Percentiles rank a stretch among this genome's conserved stretches.
Evolutionary conservation across 2,329 filamentous ascomycete genomes (phyloP).

Genomic region (Cladorrhinum sp.): DNA sequence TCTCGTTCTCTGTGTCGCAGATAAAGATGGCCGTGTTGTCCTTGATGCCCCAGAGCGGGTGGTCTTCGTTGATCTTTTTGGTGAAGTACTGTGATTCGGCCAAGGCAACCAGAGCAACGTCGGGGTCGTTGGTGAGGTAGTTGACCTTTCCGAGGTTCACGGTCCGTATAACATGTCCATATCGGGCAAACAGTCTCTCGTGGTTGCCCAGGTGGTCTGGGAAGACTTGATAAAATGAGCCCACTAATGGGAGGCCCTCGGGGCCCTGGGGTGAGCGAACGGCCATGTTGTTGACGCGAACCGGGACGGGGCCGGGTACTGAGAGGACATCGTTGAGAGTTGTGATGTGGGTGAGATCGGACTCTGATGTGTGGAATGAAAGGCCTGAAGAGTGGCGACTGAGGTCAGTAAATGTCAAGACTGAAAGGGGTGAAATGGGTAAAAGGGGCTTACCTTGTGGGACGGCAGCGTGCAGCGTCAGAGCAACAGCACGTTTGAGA

Average conservation of each 20-base stretch:
- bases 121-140: slow-evolving; percentile 52
- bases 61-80: slow-evolving; percentile 51
- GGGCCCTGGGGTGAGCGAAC: slow-evolving; percentile 51
- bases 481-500: slow-evolving; percentile 29
- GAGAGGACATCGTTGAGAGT: slow-evolving; percentile 36
- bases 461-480: slow-evolving; percentile 37
- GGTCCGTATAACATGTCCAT: slow-evolving; percentile 51
- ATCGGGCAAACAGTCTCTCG: slow-evolving; percentile 43
- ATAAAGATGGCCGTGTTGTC: slow-evolving; percentile 43
- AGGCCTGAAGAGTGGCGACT: no score
- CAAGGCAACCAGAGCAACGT: slow-evolving; percentile 44
- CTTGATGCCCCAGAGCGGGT: slow-evolving; percentile 46
- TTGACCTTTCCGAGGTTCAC: slow-evolving; percentile 48
- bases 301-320: slow-evolving; percentile 35
- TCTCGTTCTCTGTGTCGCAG: slow-evolving; percentile 49
- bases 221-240: slow-evolving; percentile 53
- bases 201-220: slow-evolving; percentile 55
- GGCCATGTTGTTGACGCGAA: slow-evolving; percentile 48
- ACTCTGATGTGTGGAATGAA: slow-evolving; percentile 35
- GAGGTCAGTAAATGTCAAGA: slow-evolving; percentile 42
- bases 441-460: slow-evolving; percentile 39
- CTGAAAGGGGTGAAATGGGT: slow-evolving; percentile 35
- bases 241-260: slow-evolving; percentile 45
- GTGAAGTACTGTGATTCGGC: slow-evolving; percentile 52
- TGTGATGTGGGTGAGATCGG: slow-evolving; percentile 29